Base-by-base conservation (phyloP, 2,329 filamentous ascomycete species). In the Penicillium hesseltinei region DNA sequence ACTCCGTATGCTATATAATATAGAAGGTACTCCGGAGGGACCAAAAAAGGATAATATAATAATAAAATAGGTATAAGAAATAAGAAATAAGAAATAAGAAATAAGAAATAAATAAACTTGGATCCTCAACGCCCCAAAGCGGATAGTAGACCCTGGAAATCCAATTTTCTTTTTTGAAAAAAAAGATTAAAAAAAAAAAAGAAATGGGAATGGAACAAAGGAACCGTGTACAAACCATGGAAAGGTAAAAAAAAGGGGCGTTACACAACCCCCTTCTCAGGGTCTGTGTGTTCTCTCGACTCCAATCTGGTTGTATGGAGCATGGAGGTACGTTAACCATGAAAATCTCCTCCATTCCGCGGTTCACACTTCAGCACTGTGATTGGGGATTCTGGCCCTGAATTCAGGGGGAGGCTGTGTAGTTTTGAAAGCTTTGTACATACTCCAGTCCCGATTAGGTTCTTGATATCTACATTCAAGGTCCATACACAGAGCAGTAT, bases 401-500 rank as follows among this genome's bases (percentile, higher is more conserved):
- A 49, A 59, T 62, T 66, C 62, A 66, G 64, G 64, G 64, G 64
- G 64, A 66, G 64, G 64, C 64, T 66, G 64, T 66, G 64, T 64
- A 54, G 52, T 19, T 19, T 40, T 51, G 19, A 29, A 53, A 53
- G 40, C 27, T 35, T 51, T 54, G 47, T 31, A 58, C 50, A 42
- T 51, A 44, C 42, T 54, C 45, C 38, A 51, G 23, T 50, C 31
- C 40, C 49, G 19, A 33, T 46, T 40, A 43, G 48, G 35, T 56
- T 25, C 21, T 27, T 15, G 25, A 48, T 21, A 54, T 47, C 51
- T 47, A n/a, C 23, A 44, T 44, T 43, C 23, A 10, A 25, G 21
- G 21, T 15, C 39, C 21, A 35, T 39, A 4, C 35, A 19, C 36
- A 38, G 23, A 43, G 40, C 25, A 43, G 23, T 43, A n/a, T 43